Percentiles rank a stretch among this genome's conserved stretches.
These are phyloP conservation scores for Lagerstroemia speciosa DNA, from an alignment of 345 rosid species.

Conservation along the genomic window DNA sequence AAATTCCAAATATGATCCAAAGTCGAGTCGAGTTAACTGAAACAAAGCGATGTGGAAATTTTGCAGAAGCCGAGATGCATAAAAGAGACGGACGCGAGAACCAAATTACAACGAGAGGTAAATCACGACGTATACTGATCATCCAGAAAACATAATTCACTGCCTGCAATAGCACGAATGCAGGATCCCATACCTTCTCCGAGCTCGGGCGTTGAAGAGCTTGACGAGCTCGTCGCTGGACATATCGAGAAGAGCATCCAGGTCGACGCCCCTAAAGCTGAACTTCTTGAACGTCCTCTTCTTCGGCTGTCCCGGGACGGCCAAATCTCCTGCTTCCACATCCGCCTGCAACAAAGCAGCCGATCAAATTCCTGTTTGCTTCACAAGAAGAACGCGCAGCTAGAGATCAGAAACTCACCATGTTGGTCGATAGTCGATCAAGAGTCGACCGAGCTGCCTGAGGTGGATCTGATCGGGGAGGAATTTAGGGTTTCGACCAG, in stretches of 20 bases:
- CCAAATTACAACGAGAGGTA: no score
- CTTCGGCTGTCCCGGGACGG: conserved; percentile 18
- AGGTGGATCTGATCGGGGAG: neutral
- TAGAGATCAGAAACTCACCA: neutral
- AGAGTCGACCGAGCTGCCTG: neutral
- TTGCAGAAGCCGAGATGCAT: no score
- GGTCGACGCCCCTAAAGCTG: conserved; percentile 41
- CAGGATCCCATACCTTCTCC: conserved; percentile 15
- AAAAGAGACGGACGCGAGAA: no score
- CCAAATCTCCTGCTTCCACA: conserved; percentile 7
- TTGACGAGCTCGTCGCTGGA: conserved; percentile 21
- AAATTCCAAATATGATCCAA: neutral
- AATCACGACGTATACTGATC: no score
- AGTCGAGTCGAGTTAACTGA: neutral
- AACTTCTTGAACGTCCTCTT: conserved; percentile 49
- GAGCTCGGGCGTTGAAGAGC: conserved; percentile 16
- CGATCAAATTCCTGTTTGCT: neutral
- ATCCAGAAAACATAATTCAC: no score
- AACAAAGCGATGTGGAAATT: neutral
- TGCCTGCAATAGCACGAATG: no score
- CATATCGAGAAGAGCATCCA: conserved; percentile 46
- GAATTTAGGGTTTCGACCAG: neutral
- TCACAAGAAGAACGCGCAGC: neutral
- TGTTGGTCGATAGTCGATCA: neutral
- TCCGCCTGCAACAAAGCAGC: conserved; percentile 9